Percentiles rank a stretch among this genome's conserved stretches.
Evolutionary conservation across 768 basidiomycete species (phyloP).

Genomic region (Podaxis pistillaris): DNA sequence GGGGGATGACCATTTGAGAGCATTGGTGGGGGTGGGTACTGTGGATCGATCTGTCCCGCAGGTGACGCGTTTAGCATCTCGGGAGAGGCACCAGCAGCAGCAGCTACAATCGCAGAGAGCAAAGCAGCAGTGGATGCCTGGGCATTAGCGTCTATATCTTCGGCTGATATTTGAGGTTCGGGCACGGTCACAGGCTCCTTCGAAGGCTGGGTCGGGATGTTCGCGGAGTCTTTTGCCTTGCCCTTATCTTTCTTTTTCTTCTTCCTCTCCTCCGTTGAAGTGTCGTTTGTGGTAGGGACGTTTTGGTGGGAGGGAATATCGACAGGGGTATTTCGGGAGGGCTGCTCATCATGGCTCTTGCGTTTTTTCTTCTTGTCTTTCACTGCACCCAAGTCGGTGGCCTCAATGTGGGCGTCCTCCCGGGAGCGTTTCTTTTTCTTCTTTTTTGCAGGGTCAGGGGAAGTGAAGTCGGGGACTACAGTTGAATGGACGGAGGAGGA

Average conservation of each 20-base stretch:
- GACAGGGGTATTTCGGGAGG: neutral
- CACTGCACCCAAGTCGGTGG: slow-evolving; percentile 16
- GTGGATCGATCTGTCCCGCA: slow-evolving; percentile 1
- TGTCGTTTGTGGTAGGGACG: neutral
- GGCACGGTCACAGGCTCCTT: slow-evolving; percentile 3
- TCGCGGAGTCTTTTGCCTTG: slow-evolving; percentile 27
- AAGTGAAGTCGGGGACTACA: slow-evolving; percentile 9
- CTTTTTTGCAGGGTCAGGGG: slow-evolving; percentile 28
- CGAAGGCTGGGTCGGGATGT: neutral
- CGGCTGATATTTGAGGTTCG: slow-evolving; percentile 20
- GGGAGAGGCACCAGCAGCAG: slow-evolving; percentile 53
- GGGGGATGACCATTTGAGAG: slow-evolving; percentile 17
- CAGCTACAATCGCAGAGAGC: slow-evolving; percentile 63
- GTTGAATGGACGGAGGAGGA: slow-evolving; percentile 20
- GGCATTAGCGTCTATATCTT: slow-evolving; percentile 33
- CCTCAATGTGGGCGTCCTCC: slow-evolving; percentile 25
- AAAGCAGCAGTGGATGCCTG: slow-evolving; percentile 56
- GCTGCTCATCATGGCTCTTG: slow-evolving; percentile 22
- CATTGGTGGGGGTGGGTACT: slow-evolving; percentile 1
- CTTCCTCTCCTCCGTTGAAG: slow-evolving; percentile 24
- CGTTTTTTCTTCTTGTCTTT: slow-evolving; percentile 36
- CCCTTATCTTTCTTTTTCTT: slow-evolving; percentile 31
- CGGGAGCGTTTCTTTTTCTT: slow-evolving; percentile 37
- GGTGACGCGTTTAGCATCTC: neutral
- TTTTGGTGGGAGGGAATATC: neutral